Evolutionary conservation across 345 rosid genomes (phyloP), one percentile per base, ranked within the genome.

Genomic region (Carallia brachiata): DNA sequence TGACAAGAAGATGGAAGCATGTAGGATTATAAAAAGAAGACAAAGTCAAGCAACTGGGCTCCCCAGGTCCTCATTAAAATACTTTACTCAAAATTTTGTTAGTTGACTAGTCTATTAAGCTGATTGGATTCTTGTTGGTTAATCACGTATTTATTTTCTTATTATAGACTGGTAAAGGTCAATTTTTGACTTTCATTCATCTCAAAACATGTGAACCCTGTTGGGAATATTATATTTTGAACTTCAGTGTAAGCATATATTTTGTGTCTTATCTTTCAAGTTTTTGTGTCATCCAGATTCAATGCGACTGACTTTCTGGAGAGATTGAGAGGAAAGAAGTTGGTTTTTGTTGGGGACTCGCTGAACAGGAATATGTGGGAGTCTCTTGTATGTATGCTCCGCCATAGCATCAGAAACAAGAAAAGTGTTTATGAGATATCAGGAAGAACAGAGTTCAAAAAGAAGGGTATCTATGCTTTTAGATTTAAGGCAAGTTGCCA

Each of bases 351-450:
- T 32, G 97, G 96, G 53, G 96, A 94, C 71, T 94, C 98, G 0
- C 80, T 93, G 61, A 90, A 88, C 76, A 64, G 97, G 71, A 94
- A 94, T 81, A 88, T 94, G 97, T 93, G 96, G 98, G 89, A 94
- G 70, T 94, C 98, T 54, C 84, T 94, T 60, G 93, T 91, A 61
- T 94, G 97, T 74, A 86, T 91, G 58, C 95, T 94, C 61, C 81
- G 89, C 32, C 80, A 84, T 52, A 85, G 91, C 64, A 56, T 89
- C 73, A 70, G 70, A 70, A 74, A 86, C 77, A 89, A 85, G 93
- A 84, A 83, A 73, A 79, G 81, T 69, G 93, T 94, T 8, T 81
- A 81, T 36, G 97, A 94, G 82, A 83, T 90, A 54, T 87, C 91
- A 0, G 95, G 97, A 59, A 84, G 83, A 76, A 84, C 67, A 1